Percentiles rank a stretch among this genome's conserved stretches.
Conservation (phyloP, 2,329 filamentous ascomycete genomes). For the Orbilia blumenaviensis region DNA sequence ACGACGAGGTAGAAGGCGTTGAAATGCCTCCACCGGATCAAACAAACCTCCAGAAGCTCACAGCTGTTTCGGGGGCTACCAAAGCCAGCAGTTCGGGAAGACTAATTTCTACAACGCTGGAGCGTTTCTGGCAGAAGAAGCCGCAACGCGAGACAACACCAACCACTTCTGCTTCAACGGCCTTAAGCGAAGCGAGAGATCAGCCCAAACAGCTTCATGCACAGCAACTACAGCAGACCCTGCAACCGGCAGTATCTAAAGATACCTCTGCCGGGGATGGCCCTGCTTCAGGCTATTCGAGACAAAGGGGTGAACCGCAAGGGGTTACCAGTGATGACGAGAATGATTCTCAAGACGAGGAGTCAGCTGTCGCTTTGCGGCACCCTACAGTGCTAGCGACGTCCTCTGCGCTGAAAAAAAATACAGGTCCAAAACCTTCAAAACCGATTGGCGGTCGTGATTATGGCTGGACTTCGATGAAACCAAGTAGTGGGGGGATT, state of each 20-base stretch:
- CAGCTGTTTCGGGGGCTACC: not conserved
- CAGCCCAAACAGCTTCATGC: not conserved
- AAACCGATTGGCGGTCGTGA: not conserved
- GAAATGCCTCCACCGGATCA: conserved; percentile 11
- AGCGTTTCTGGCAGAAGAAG: conserved; percentile 19
- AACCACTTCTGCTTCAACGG: not conserved
- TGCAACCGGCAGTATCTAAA: not conserved
- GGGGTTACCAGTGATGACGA: not conserved
- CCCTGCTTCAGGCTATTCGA: not conserved
- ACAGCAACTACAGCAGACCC: not conserved
- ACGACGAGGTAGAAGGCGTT: conserved; percentile 15
- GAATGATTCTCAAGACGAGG: not conserved
- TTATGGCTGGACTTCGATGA: not conserved
- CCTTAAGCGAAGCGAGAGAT: not conserved
- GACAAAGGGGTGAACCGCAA: not conserved
- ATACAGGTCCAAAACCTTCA: not conserved
- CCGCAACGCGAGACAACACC: conserved; percentile 9
- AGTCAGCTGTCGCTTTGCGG: not conserved
- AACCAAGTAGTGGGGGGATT: not conserved
- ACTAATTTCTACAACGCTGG: conserved; percentile 24
- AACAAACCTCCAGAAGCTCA: not conserved
- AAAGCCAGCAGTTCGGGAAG: not conserved
- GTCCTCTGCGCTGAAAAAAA: not conserved
- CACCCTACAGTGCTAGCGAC: not conserved
- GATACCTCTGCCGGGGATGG: not conserved